Evolutionary conservation across 306 rosid species (phyloP), one percentile per base, ranked within the genome.

Genomic region (Quercus glauca): DNA sequence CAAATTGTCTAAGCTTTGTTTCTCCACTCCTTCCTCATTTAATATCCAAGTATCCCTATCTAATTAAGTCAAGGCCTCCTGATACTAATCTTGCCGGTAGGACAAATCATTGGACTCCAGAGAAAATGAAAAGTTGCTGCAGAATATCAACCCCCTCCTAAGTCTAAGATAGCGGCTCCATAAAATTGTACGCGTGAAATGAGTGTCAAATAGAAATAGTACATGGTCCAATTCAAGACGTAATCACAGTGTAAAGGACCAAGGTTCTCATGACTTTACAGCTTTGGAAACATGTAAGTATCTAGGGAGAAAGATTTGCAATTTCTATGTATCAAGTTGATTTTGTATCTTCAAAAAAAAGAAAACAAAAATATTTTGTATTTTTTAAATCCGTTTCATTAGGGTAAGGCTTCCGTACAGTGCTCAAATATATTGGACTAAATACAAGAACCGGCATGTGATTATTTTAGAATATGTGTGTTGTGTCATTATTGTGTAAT

Each of bases 91-190:
- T 15, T 63, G n/a, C 13, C 10, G n/a, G 4, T 14, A 2, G 37
- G 12, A 28, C 41, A 4, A 2, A 9, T 63, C n/a, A 26, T 15
- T 61, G 69, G 76, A 53, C 19, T 74, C 37, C 51, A 55, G 57
- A 17, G 33, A 29, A 19, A 61, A 26, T 80, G 37, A 61, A 61
- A 63, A 63, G 15, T 6, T 28, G 5, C 53, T 14, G 41, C 4
- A 14, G 69, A 23, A 12, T 31, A 28, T 19, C 23, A 52, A 49
- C 17, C 53, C 43, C 52, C 37, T 72, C 35, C 64, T 11, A 13
- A 43, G 68, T 83, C 86, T 41, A 59, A 83, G 70, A 70, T 76
- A 71, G 80, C 87, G 73, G 87, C 82, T 76, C 55, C 61, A 79
- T 29, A 26, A 74, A 35, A 53, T 69, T 79, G 74, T 80, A 59